A percentile compares a stretch with the other conserved stretches of the same genome.
phyloP scores from a whole-genome alignment of 2,329 filamentous ascomycete species.

The Sporothrix phasma region DNA sequence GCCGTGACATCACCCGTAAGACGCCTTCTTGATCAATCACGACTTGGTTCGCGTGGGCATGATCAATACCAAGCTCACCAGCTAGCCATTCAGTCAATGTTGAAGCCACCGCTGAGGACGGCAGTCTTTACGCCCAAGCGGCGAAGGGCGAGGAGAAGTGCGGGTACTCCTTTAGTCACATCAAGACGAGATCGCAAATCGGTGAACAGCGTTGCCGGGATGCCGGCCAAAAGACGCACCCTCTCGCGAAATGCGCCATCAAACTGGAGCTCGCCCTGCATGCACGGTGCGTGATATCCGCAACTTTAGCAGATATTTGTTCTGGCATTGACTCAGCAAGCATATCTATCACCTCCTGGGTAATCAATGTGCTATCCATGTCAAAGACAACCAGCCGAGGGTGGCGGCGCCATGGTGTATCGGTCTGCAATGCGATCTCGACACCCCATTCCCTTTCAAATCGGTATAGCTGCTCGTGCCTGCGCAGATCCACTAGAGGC shows the following conservation, averaged over 20 bases:
- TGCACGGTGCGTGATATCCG: conserved; percentile 81
- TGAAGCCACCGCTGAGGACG: conserved; percentile 83
- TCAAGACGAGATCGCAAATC: conserved; percentile 64
- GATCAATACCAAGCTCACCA: conserved; percentile 69
- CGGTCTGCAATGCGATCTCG: conserved; percentile 67
- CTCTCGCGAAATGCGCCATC: conserved; percentile 71
- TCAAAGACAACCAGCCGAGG: conserved; percentile 90
- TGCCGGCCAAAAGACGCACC: conserved; percentile 69
- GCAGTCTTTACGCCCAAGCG: conserved; percentile 76
- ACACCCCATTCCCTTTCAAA: conserved; percentile 88
- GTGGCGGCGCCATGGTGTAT: conserved; percentile 64
- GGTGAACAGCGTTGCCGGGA: conserved; percentile 69
- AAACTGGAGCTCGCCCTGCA: conserved; percentile 94
- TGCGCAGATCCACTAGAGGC: conserved; percentile 58
- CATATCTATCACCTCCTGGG: conserved; percentile 95
- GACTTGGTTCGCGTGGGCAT: conserved; percentile 81
- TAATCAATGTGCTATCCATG: conserved; percentile 97
- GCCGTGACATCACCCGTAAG: conserved; percentile 63
- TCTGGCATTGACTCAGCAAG: conserved; percentile 67
- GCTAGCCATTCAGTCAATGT: conserved; percentile 84
- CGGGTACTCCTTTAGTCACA: conserved; percentile 69
- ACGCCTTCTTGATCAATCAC: conserved; percentile 47
- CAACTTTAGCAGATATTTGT: conserved; percentile 71
- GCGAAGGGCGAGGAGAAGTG: conserved; percentile 65
- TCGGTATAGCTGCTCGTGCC: conserved; percentile 70